Base-by-base conservation (phyloP, 2,329 filamentous ascomycete species). In the Trichoderma oligosporum region DNA sequence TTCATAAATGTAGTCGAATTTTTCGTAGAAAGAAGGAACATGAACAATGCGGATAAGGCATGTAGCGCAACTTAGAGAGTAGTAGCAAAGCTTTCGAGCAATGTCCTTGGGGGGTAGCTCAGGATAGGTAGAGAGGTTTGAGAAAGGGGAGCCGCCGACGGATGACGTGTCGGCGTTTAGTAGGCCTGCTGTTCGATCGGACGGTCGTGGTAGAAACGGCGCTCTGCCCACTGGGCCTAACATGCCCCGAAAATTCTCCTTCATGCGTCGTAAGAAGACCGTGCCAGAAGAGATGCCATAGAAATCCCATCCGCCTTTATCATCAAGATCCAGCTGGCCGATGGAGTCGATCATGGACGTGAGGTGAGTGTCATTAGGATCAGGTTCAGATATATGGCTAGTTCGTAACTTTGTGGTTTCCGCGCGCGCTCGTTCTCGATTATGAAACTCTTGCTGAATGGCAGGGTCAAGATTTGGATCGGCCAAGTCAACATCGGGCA, bases 261-360 rank as follows among this genome's bases (percentile, higher is more conserved):
- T 87, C 81, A 99, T 87, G 55, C 89, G 85, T 62, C 85, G 83
- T 64, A 97, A 81, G 70, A 97, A 99, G 61, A 93, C 90, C 41
- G 92, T 82, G 2, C 93, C 92, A 0, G 94, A 97, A 0, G 93
- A 97, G 62, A 89, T 88, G 46, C 94, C 94, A 68, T 96, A 91
- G 66, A 96, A 99, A 71, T 97, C 92, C 85, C 91, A 96, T 65
- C 94, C 85, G 39, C 93, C 93, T 65, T 86, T 85, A 64, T 97
- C 93, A 65, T 96, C 91, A 31, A 97, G 80, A 66, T 97, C 93
- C 16, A 99, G 80, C 68, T 92, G 89, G 33, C 93, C 94, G 2
- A 93, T 91, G 39, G 89, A 89, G 68, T 93, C 89, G 58, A 97
- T 91, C 93, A 99, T 97, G 25, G 92, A 96, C 68, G 93, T 86